Percentiles rank a stretch among this genome's conserved stretches.
Evolutionary conservation across 208 protist genomes (phyloP).

Genomic region (Leishmania aethiopica): DNA sequence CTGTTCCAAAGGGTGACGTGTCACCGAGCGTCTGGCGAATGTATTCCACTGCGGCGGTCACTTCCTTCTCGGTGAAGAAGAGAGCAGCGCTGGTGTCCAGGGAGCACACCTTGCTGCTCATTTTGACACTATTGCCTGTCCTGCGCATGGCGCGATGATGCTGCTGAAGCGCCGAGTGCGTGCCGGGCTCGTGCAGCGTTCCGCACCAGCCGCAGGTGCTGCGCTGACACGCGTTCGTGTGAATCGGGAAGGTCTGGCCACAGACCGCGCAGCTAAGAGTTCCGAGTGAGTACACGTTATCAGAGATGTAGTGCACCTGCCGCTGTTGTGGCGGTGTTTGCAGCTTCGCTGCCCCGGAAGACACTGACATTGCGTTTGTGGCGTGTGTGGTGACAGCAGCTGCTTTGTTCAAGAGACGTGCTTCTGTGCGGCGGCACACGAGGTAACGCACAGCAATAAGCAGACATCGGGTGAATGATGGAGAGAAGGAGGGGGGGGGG

Average conservation of each 20-base stretch:
- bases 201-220: conserved; percentile 43
- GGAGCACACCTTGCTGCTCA: conserved; percentile 13
- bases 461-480: not conserved
- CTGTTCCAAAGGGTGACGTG: conserved; percentile 2
- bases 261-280: conserved; percentile 71
- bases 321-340: conserved; percentile 26
- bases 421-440: not conserved
- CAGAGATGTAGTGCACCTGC: conserved; percentile 51
- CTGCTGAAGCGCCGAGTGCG: conserved; percentile 25
- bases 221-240: conserved; percentile 30
- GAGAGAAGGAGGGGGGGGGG: not conserved
- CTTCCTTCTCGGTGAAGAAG: conserved; percentile 56
- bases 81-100: conserved; percentile 41
- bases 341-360: conserved; percentile 10
- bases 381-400: not conserved
- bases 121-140: not conserved
- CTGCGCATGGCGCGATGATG: conserved; percentile 4
- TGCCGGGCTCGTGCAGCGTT: conserved; percentile 33
- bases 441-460: too few relatives aligned
- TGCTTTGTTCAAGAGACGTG: not conserved
- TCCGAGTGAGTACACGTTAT: conserved; percentile 59
- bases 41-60: conserved; percentile 31
- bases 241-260: conserved; percentile 56
- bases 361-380: conserved; percentile 9
- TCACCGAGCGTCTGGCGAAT: conserved; percentile 29